Percentiles rank a stretch among this genome's conserved stretches.
Evolutionary conservation across 2,329 filamentous ascomycete genomes (phyloP).

Genomic region (Teratosphaeriaceae sp.): DNA sequence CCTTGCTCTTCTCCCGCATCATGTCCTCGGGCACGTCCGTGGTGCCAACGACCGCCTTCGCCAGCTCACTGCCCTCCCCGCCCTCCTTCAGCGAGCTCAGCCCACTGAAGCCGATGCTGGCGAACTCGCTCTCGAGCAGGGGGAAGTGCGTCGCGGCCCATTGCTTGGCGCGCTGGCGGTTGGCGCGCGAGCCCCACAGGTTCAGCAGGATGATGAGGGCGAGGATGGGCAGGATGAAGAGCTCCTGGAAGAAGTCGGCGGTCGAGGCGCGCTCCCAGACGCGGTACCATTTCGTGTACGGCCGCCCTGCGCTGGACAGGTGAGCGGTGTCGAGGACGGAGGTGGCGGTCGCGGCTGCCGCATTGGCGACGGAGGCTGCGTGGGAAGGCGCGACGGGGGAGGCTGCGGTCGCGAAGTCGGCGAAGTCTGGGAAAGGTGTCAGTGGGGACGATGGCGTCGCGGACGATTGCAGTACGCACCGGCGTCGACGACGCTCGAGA

Average conservation of each 20-base stretch:
- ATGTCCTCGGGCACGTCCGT: constrained; percentile 50
- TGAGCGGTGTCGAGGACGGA: constrained; percentile 25
- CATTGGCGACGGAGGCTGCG: constrained; percentile 38
- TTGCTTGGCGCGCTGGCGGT: constrained; percentile 69
- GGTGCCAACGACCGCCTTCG: constrained; percentile 31
- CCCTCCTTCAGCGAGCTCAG: constrained; percentile 32
- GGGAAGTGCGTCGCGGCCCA: constrained; percentile 75
- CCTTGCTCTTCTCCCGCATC: constrained; percentile 79
- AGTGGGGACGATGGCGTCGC: constrained; percentile 2
- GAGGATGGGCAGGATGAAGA: constrained; percentile 70
- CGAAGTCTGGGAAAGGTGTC: constrained; percentile 61
- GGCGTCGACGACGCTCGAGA: constrained; percentile 50
- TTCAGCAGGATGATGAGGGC: constrained; percentile 70
- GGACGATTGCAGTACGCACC: constrained; percentile 44
- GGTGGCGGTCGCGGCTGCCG: constrained; percentile 37
- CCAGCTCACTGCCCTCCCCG: constrained; percentile 29
- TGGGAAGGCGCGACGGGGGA: constrained; percentile 53
- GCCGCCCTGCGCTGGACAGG: constrained; percentile 43
- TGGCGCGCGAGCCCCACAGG: constrained; percentile 70
- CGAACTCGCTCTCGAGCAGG: constrained; percentile 72
- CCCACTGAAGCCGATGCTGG: constrained; percentile 82
- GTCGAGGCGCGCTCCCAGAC: constrained; percentile 83
- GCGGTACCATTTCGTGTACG: constrained; percentile 95
- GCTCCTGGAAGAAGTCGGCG: constrained; percentile 82
- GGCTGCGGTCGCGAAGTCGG: constrained; percentile 79